These are phyloP conservation scores for Trametes cubensis DNA, from an alignment of 768 basidiomycete genomes.

Conservation along the genomic window DNA sequence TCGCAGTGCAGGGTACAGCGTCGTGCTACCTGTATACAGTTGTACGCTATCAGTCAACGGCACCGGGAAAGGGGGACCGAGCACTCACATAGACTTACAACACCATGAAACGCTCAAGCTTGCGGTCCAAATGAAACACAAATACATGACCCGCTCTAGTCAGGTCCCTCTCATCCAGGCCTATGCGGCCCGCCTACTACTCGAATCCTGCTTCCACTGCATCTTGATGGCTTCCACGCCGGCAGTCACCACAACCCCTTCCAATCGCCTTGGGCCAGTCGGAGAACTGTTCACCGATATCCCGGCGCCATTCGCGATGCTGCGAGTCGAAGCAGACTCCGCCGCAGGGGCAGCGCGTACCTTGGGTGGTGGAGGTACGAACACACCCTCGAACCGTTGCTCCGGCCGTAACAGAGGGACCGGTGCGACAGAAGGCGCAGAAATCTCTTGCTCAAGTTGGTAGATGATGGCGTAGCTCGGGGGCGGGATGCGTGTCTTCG, in stretches of 20 bases:
- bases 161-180: too few relatives aligned
- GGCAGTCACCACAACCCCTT: not conserved
- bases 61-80: too few relatives aligned
- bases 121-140: too few relatives aligned
- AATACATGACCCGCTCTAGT: too few relatives aligned
- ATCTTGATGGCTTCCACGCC: not conserved
- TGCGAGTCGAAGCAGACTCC: not conserved
- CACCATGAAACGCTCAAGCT: too few relatives aligned
- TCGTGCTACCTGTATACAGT: too few relatives aligned
- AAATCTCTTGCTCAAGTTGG: conserved; percentile 12
- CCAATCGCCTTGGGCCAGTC: not conserved
- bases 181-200: not conserved
- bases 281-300: not conserved
- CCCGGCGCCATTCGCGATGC: not conserved
- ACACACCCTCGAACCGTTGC: conserved; percentile 1
- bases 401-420: not conserved
- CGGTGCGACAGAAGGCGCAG: conserved; percentile 1
- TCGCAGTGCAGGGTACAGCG: too few relatives aligned
- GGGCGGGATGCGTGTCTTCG: conserved; percentile 8
- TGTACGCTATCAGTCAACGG: too few relatives aligned
- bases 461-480: conserved; percentile 16
- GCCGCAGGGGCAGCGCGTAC: not conserved
- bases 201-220: conserved; percentile 3
- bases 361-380: not conserved
- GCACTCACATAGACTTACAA: too few relatives aligned